phyloP scores from a whole-genome alignment of 805 yeast genomes.

The Jamesozyma rosinii region DNA sequence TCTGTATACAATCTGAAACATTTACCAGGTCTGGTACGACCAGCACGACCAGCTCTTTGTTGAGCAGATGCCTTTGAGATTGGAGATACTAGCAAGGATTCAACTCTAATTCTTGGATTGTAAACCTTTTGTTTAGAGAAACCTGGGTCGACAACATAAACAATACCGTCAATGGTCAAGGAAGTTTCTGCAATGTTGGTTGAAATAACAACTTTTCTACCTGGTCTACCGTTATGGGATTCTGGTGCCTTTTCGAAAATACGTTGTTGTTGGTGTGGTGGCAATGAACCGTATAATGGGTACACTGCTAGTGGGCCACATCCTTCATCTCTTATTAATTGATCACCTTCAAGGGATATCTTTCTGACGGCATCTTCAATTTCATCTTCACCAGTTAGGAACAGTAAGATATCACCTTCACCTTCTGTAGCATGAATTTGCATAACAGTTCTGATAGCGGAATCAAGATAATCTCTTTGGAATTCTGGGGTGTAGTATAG shows the following conservation, averaged over 20 bases:
- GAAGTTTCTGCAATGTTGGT: constrained; percentile 98
- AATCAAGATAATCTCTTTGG: constrained; percentile 88
- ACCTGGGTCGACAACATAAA: constrained; percentile 95
- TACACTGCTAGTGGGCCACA: constrained; percentile 86
- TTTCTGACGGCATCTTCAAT: constrained; percentile 94
- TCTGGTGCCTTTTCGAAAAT: constrained; percentile 86
- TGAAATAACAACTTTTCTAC: constrained; percentile 84
- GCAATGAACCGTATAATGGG: constrained; percentile 91
- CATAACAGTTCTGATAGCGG: constrained; percentile 88
- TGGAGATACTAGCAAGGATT: constrained; percentile 87
- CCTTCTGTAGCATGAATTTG: constrained; percentile 96
- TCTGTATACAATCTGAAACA: constrained; percentile 94
- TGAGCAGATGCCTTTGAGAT: constrained; percentile 96
- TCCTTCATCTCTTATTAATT: constrained; percentile 74
- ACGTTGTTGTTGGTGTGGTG: constrained; percentile 90
- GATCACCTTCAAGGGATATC: constrained; percentile 80
- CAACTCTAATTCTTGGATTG: constrained; percentile 93
- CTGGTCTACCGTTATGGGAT: constrained; percentile 75
- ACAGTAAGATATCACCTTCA: constrained; percentile 79
- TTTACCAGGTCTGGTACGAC: constrained; percentile 97
- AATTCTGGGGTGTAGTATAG: constrained; percentile 94
- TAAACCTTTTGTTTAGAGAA: constrained; percentile 93
- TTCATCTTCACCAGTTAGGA: constrained; percentile 94
- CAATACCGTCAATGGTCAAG: constrained; percentile 93
- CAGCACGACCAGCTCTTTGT: constrained; percentile 99